phyloP scores from a whole-genome alignment of 345 rosid species.

The Mangifera indica region DNA sequence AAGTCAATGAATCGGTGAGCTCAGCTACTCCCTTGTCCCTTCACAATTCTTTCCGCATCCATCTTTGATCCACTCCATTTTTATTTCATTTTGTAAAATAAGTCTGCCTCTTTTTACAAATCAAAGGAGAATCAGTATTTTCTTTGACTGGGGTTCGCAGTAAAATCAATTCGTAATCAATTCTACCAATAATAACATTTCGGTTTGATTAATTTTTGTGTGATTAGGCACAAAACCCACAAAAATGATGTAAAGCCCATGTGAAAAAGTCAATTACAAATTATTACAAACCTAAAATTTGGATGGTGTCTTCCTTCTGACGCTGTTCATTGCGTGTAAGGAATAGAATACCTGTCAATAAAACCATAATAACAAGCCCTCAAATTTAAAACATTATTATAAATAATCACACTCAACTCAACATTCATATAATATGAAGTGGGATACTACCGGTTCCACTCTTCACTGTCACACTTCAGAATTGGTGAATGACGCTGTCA shows the following conservation, averaged over 20 bases:
- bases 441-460: slow-evolving; percentile 5
- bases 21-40: slow-evolving; percentile 9
- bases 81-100: background rate
- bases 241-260: background rate
- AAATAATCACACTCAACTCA: too few relatives aligned
- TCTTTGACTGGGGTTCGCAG: too few relatives aligned
- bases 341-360: background rate
- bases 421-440: background rate
- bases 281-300: slow-evolving; percentile 2
- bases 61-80: background rate
- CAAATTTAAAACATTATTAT: background rate
- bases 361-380: background rate
- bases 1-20: slow-evolving; percentile 11
- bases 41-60: background rate
- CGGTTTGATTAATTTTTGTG: too few relatives aligned
- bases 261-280: background rate
- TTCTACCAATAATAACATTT: too few relatives aligned
- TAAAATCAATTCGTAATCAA: too few relatives aligned
- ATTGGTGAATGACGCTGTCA: background rate
- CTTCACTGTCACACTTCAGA: background rate
- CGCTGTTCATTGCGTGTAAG: slow-evolving; percentile 6
- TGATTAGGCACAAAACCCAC: background rate
- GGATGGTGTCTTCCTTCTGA: background rate
- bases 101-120: background rate
- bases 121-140: too few relatives aligned